These are phyloP conservation scores for Oryza officinalis DNA, from an alignment of 176 grass and related monocot species.

Conservation along the genomic window DNA sequence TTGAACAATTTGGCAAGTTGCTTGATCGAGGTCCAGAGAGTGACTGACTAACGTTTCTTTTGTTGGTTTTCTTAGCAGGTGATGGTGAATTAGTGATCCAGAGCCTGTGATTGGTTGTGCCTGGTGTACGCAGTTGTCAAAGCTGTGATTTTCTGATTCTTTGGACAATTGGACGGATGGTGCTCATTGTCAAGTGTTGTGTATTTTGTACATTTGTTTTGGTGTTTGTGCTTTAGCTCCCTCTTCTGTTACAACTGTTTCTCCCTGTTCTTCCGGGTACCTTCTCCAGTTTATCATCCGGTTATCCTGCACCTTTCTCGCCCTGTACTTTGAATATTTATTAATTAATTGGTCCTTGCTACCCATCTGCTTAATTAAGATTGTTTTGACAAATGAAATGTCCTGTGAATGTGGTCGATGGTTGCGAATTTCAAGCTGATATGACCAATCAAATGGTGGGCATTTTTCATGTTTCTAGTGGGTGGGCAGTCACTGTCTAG, in stretches of 20 bases:
- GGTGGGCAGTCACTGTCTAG: not conserved
- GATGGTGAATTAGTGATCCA: slow-evolving; percentile 6
- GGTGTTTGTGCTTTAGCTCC: not conserved
- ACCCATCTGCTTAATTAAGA: not conserved
- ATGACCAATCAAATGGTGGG: not conserved
- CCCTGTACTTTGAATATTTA: slow-evolving; percentile 26
- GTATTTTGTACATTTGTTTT: not conserved
- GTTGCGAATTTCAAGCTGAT: not conserved
- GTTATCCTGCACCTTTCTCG: slow-evolving; percentile 23
- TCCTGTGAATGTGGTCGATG: not conserved
- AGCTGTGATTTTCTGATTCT: slow-evolving; percentile 1
- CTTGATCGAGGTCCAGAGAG: not conserved
- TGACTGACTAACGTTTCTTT: not conserved
- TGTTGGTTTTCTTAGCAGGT: not conserved
- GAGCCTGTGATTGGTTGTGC: not conserved
- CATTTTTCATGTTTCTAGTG: not conserved
- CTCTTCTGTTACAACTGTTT: not conserved
- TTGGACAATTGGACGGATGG: not conserved
- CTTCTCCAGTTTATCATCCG: not conserved
- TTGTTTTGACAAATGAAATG: too few relatives aligned
- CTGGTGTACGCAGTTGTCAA: not conserved
- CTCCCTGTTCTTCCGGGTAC: not conserved
- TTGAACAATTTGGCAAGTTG: not conserved
- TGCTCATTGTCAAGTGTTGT: not conserved
- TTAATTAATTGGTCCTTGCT: slow-evolving; percentile 16